These are phyloP conservation scores for Paramecium pentaurelia DNA, from an alignment of 73 alveolate genomes.

Conservation along the genomic window DNA sequence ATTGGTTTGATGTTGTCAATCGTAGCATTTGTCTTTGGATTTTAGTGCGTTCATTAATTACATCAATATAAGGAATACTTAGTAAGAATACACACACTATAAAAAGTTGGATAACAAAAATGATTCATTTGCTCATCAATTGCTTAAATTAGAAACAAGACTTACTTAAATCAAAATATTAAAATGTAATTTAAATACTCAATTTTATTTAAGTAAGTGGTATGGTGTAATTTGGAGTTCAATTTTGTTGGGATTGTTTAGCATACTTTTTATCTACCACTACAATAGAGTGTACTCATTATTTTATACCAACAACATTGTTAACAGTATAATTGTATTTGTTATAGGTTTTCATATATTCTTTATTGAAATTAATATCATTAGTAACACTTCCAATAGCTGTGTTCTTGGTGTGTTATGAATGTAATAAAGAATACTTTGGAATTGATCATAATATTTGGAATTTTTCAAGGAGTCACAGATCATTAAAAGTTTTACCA, in stretches of 20 bases:
- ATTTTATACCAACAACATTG: background rate
- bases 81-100: background rate
- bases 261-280: background rate
- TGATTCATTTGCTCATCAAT: background rate
- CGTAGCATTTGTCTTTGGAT: slow-evolving; percentile 2
- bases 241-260: background rate
- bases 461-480: background rate
- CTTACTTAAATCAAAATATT: background rate
- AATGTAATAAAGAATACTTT: background rate
- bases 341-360: background rate
- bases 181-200: background rate
- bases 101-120: background rate
- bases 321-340: background rate
- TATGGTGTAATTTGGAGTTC: background rate
- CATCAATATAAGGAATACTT: background rate
- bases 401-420: background rate
- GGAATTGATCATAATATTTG: background rate
- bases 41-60: background rate
- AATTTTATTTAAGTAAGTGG: background rate
- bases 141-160: background rate
- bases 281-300: background rate
- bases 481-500: background rate
- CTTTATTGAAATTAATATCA: background rate
- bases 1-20: background rate
- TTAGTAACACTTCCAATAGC: background rate